Evolutionary conservation across 2,329 filamentous ascomycete species (phyloP).

Genomic region (Verticillium albo-atrum): DNA sequence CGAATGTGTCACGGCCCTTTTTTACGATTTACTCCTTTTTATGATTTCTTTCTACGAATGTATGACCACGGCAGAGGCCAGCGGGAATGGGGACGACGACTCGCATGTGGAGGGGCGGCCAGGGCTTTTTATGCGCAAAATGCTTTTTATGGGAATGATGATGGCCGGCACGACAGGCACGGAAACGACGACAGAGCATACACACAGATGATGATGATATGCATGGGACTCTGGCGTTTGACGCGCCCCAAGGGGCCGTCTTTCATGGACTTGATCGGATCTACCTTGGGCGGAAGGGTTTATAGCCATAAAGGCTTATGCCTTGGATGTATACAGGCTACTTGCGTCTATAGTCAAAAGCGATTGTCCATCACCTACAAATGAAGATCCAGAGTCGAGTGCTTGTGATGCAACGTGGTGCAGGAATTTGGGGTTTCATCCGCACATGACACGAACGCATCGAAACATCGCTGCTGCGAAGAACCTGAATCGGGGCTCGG

Average conservation of each 20-base stretch:
- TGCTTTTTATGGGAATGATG: neutral
- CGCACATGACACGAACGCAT: no score
- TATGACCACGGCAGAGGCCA: slow-evolving; percentile 7
- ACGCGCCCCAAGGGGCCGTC: neutral
- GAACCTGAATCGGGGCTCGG: no score
- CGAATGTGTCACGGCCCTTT: slow-evolving; percentile 15
- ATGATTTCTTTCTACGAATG: slow-evolving; percentile 12
- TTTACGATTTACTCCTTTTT: slow-evolving; percentile 11
- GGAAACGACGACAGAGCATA: neutral
- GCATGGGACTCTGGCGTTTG: neutral
- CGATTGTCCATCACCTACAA: neutral
- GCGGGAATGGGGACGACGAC: neutral
- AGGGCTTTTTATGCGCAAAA: neutral
- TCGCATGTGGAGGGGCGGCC: neutral
- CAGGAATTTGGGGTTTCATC: no score
- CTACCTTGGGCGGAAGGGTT: neutral
- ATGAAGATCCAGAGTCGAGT: no score
- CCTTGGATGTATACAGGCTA: neutral
- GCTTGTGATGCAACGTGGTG: no score
- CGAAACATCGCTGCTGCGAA: no score
- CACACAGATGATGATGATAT: neutral
- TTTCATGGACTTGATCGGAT: neutral
- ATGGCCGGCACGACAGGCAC: neutral
- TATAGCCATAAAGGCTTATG: neutral
- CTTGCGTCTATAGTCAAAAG: neutral